Evolutionary conservation across 2,329 filamentous ascomycete genomes (phyloP), one percentile per base, ranked within the genome.

Genomic region (Fusarium tjaetaba): DNA sequence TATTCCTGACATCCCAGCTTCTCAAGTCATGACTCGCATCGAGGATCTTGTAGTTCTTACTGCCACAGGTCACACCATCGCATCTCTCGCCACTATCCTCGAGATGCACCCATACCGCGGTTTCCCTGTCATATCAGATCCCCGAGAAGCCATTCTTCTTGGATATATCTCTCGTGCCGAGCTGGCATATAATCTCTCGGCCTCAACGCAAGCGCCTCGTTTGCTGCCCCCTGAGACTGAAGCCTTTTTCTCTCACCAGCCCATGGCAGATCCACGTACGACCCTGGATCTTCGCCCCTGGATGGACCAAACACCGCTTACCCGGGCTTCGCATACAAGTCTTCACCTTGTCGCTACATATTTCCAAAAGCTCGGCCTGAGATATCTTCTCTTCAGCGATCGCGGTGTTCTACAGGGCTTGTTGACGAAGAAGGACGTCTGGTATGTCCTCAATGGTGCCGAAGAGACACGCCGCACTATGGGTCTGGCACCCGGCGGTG

Each of bases 241-340:
- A 80, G 92, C 92, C 48, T 95, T 93, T 82, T 98, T 99, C 83
- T 88, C 90, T 2, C 94, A 97, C 79, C 93, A 95, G 79, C 92
- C 93, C 5, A 90, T 96, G 61, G 92, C 93, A 2, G 94, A 97
- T 78, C 93, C 94, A 2, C 86, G 88, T 26, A 88, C 90, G 22
- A 95, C 92, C 2, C 90, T 99, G 43, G 96, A 99, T 82, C 88
- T 99, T 16, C 88, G 96, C 13, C 95, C 95, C 5, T 99, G 96
- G 96, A 98, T 99, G 95, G 96, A 99, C 82, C 96, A 98, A 82
- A 99, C 96, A 1, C 96, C 96, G 2, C 93, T 99, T 52, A 98
- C 96, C 2, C 87, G 98, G 24, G 93, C 94, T 46, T 91, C 90
- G 28, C 89, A 91, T 71, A 91, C 91, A 22, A 92, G 88, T 67